These are phyloP conservation scores for Diplogelasinospora grovesii DNA, from an alignment of 495 filamentous ascomycete species.

Conservation along the genomic window DNA sequence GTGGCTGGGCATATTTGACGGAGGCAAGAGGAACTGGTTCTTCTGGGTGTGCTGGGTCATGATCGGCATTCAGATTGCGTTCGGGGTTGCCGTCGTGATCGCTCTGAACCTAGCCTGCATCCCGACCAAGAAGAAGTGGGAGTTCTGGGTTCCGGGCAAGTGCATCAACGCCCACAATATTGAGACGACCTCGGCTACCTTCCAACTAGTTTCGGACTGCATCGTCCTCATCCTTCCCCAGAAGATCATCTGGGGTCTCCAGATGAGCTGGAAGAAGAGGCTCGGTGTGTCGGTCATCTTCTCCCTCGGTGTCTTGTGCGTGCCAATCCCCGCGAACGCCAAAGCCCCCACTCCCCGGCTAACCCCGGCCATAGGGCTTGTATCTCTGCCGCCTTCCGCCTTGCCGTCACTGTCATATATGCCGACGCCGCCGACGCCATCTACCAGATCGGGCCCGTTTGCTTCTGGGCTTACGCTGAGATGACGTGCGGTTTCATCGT, in stretches of 20 bases:
- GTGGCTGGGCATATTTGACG: slow-evolving; percentile 26
- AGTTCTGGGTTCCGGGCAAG: slow-evolving; percentile 13
- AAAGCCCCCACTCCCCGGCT: slow-evolving; percentile 26
- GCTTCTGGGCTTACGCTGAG: slow-evolving; percentile 25
- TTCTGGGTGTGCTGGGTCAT: slow-evolving; percentile 12
- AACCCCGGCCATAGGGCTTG: too few relatives aligned
- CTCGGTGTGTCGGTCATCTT: slow-evolving; percentile 31
- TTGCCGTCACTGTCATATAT: slow-evolving; percentile 22
- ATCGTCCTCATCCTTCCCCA: slow-evolving; percentile 31
- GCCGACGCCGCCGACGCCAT: slow-evolving; percentile 16
- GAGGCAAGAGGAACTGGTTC: slow-evolving; percentile 8
- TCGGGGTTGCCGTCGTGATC: slow-evolving; percentile 21
- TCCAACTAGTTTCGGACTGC: slow-evolving; percentile 29
- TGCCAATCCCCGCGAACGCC: background rate
- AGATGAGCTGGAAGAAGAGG: slow-evolving; percentile 22
- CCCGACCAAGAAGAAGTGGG: slow-evolving; percentile 30
- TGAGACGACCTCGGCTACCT: slow-evolving; percentile 16
- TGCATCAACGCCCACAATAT: slow-evolving; percentile 24
- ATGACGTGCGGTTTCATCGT: slow-evolving; percentile 30
- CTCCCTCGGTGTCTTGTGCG: slow-evolving; percentile 31
- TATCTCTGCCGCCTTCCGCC: slow-evolving; percentile 24
- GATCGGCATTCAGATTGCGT: slow-evolving; percentile 7
- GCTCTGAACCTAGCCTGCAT: slow-evolving; percentile 32
- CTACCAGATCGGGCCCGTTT: slow-evolving; percentile 14
- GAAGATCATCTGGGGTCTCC: slow-evolving; percentile 28